Base-by-base conservation (phyloP, 129 eudicot species). In the Scalesia atractyloides region DNA sequence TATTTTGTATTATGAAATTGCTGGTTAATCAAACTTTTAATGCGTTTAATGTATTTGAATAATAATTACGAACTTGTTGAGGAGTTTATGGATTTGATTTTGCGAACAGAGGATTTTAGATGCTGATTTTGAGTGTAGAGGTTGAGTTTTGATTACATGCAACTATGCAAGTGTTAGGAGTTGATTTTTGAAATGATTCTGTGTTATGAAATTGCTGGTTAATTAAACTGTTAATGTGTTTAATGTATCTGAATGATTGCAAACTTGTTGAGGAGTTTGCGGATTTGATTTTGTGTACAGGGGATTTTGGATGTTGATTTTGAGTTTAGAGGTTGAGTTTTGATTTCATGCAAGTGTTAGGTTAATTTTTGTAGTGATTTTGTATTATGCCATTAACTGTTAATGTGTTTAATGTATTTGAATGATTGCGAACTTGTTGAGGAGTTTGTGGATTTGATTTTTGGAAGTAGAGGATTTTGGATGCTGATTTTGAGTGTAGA, bases 101-200 rank as follows among this genome's bases (percentile, higher is more conserved):
- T 59, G 5, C 0, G 22, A 57, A 41, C 8, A 57, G 7, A 9
- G 36, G 9, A 19, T 54, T 46, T 46, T 46, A n/a, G 52, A 48
- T 72, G 11, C 24, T 12, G 30, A 22, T 61, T 41, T 59, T 46
- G 48, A n/a, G 16, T 58, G 34, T 56, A 19, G 60, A 50, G 24
- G 60, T 18, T 53, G 60, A 53, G 26, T 53, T 66, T n/a, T 65
- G 75, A 6, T 26, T 54, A 57, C 43, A 26, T 60, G 41, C 19
- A 60, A 24, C 30, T 24, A 24, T 0, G 30, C 30, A 24, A 0
- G 30, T 4, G 44, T 60, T 60, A 13, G 43, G 18, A 64, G 10
- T 5, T 44, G 0, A 11, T 10, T 71, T 19, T 54, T 39, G 41
- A 17, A 16, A 51, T 24, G 36, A n/a, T 53, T 39, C 63, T 34